phyloP scores from a whole-genome alignment of 1,284 basidiomycete genomes.

The Heterobasidion irregulare region DNA sequence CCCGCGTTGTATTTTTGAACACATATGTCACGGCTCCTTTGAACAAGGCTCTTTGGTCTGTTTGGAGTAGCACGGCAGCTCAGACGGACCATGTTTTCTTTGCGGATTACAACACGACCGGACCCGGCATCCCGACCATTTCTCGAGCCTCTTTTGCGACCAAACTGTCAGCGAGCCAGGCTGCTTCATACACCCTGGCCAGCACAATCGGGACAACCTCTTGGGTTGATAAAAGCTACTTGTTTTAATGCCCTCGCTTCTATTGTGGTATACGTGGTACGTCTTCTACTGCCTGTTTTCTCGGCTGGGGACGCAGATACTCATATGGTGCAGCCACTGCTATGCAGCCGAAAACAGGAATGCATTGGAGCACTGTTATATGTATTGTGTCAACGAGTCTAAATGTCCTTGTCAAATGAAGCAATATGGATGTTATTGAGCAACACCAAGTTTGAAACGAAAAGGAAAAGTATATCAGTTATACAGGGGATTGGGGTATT shows the following conservation, averaged over 20 bases:
- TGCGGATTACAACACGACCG: constrained; percentile 37
- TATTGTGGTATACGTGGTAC: no score
- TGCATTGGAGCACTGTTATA: no score
- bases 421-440: no score
- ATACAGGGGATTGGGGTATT: no score
- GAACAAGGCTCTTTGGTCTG: constrained; percentile 36
- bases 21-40: constrained; percentile 33
- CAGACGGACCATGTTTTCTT: constrained; percentile 35
- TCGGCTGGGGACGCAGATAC: no score
- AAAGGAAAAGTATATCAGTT: no score
- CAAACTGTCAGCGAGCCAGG: constrained; percentile 24
- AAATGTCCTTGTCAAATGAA: no score
- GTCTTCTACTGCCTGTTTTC: no score
- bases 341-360: no score
- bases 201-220: constrained; percentile 36
- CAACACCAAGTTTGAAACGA: no score
- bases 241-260: constrained; percentile 16
- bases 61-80: constrained; percentile 31
- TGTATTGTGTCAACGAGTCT: no score
- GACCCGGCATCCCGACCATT: constrained; percentile 27
- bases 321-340: no score
- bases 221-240: constrained; percentile 37
- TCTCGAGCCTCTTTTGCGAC: constrained; percentile 32
- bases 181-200: constrained; percentile 29
- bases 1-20: constrained; percentile 16